These are phyloP conservation scores for Rhynchosporium agropyri DNA, from an alignment of 2,329 filamentous ascomycete species.

Conservation along the genomic window DNA sequence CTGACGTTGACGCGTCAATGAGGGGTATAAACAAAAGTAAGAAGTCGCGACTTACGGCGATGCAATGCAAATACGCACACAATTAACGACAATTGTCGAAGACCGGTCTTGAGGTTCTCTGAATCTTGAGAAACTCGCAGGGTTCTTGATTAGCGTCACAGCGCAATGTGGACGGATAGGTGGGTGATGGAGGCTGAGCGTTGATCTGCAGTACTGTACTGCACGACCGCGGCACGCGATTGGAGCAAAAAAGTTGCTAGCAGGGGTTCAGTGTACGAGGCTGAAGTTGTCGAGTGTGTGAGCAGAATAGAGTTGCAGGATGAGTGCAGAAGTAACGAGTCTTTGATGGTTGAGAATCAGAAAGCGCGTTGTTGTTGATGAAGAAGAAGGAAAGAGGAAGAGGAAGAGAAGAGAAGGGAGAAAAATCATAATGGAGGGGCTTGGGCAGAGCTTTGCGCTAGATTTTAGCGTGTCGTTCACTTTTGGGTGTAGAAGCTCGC, in stretches of 20 bases:
- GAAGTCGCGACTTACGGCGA: conserved; percentile 2
- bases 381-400: neutral
- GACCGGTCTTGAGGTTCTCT: neutral
- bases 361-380: conserved; percentile 13
- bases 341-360: conserved; percentile 6
- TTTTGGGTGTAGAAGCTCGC: neutral
- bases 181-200: neutral
- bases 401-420: neutral
- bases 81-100: neutral
- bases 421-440: no score
- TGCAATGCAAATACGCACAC: neutral
- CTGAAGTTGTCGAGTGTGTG: neutral
- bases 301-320: neutral
- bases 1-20: neutral
- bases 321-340: conserved; percentile 11
- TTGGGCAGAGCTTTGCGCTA: no score
- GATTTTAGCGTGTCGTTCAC: conserved; percentile 3
- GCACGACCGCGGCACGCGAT: conserved; percentile 1
- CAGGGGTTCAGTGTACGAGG: conserved; percentile 6
- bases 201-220: neutral
- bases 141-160: neutral
- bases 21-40: neutral
- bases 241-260: neutral
- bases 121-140: neutral
- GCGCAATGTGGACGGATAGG: neutral